phyloP scores from a whole-genome alignment of 2,329 filamentous ascomycete genomes.

The Exophiala sp. region DNA sequence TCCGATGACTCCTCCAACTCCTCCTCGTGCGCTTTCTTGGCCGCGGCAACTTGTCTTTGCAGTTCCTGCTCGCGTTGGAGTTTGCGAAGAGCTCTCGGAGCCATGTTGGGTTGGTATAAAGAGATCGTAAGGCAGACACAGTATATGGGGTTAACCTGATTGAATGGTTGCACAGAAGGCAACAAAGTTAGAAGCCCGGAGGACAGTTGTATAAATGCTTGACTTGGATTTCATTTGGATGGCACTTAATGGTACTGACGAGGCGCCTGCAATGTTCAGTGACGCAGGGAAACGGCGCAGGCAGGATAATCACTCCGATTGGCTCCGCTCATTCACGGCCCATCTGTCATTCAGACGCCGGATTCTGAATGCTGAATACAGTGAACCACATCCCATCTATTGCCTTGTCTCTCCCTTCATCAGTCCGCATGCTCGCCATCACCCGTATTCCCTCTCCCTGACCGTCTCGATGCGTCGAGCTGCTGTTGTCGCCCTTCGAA shows the following conservation, averaged over 20 bases:
- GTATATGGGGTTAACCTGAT: background rate
- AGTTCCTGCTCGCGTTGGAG: conserved; percentile 58
- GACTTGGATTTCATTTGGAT: background rate
- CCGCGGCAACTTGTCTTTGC: conserved; percentile 44
- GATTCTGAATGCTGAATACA: too few relatives aligned
- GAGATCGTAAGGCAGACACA: background rate
- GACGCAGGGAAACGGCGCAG: background rate
- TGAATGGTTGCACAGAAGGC: too few relatives aligned
- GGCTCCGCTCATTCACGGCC: background rate
- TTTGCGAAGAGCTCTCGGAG: conserved; percentile 59
- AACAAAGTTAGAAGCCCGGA: background rate
- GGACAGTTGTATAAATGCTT: background rate
- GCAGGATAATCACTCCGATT: background rate
- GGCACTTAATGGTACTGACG: too few relatives aligned
- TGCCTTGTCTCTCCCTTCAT: background rate
- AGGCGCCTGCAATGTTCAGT: background rate
- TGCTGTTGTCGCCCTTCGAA: conserved; percentile 43
- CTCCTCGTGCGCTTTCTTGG: conserved; percentile 34
- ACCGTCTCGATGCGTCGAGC: conserved; percentile 44
- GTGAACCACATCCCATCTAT: background rate
- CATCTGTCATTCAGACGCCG: background rate
- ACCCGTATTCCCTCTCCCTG: conserved; percentile 4
- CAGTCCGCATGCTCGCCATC: conserved; percentile 8
- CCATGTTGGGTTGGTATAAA: conserved; percentile 44
- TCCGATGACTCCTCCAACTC: conserved; percentile 39